Percentiles rank a stretch among this genome's conserved stretches.
phyloP scores from a whole-genome alignment of 805 yeast species.

The Candida ponderosae region DNA sequence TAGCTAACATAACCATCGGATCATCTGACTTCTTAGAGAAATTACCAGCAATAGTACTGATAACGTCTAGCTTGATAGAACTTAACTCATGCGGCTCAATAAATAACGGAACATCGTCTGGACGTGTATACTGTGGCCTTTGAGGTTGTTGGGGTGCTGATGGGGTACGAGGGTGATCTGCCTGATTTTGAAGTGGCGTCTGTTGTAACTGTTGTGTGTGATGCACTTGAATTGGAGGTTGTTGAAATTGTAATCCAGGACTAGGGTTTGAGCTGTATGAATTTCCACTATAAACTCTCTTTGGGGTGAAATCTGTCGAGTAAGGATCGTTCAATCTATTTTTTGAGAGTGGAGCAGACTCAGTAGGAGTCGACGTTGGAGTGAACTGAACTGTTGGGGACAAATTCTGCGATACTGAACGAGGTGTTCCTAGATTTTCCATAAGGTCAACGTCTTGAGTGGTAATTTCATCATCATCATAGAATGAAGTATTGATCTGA shows the following conservation, averaged over 20 bases:
- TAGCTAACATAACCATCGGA: conserved; percentile 52
- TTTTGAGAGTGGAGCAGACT: too few species aligned
- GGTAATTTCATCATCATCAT: neutral
- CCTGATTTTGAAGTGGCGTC: neutral
- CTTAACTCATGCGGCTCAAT: conserved; percentile 52
- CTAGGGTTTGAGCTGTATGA: neutral
- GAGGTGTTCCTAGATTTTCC: neutral
- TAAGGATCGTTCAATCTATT: neutral
- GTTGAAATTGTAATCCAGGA: neutral
- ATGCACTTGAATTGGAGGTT: too few species aligned
- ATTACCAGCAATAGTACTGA: conserved; percentile 38
- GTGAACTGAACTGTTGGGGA: neutral
- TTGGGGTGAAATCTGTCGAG: neutral
- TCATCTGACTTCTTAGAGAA: conserved; percentile 43
- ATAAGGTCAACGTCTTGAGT: neutral
- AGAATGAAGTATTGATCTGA: too few species aligned
- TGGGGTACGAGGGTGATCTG: neutral
- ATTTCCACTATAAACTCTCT: neutral
- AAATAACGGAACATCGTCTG: conserved; percentile 38
- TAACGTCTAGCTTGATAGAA: conserved; percentile 38
- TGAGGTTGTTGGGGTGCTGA: neutral
- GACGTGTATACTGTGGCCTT: conserved; percentile 4
- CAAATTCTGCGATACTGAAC: neutral
- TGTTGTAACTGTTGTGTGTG: neutral
- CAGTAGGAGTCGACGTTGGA: too few species aligned